These are phyloP conservation scores for Yamadazyma mexicana DNA, from an alignment of 1,139 yeast genomes.

Conservation along the genomic window DNA sequence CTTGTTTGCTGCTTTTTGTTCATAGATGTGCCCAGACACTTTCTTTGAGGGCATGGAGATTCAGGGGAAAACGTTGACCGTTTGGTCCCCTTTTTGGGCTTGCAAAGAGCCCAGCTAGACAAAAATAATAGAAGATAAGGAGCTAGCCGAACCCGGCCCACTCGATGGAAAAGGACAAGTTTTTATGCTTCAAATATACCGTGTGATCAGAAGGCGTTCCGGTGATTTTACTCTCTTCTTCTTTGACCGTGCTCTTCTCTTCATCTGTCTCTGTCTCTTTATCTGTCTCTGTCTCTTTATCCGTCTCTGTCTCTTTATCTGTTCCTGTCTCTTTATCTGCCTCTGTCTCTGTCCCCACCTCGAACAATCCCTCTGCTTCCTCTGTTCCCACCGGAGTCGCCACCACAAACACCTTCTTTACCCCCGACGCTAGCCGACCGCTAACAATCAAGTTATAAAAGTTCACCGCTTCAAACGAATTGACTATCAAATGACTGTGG, in stretches of 20 bases:
- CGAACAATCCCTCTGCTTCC: neutral
- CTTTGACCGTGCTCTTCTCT: conserved; percentile 13
- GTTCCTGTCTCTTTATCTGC: neutral
- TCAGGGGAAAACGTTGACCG: too few species aligned
- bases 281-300: neutral
- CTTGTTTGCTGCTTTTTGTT: too few species aligned
- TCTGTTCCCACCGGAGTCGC: conserved; percentile 5
- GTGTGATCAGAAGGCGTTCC: too few species aligned
- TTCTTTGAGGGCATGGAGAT: too few species aligned
- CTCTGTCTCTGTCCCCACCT: neutral
- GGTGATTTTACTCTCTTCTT: neutral
- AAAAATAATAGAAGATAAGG: too few species aligned
- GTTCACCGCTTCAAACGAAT: conserved; percentile 47
- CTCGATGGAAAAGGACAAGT: conserved; percentile 58
- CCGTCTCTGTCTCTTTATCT: neutral
- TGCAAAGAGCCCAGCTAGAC: too few species aligned
- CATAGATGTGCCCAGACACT: too few species aligned
- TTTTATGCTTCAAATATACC: conserved; percentile 6
- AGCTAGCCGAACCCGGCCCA: conserved; percentile 80
- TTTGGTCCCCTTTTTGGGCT: too few species aligned
- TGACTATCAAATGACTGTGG: conserved; percentile 83
- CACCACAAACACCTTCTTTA: conserved; percentile 81
- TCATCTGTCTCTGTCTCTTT: conserved; percentile 21
- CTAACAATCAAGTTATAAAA: conserved; percentile 69
- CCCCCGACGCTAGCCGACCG: conserved; percentile 90